These are phyloP conservation scores for Neurospora hispaniola DNA, from an alignment of 495 filamentous ascomycete genomes.

Conservation along the genomic window DNA sequence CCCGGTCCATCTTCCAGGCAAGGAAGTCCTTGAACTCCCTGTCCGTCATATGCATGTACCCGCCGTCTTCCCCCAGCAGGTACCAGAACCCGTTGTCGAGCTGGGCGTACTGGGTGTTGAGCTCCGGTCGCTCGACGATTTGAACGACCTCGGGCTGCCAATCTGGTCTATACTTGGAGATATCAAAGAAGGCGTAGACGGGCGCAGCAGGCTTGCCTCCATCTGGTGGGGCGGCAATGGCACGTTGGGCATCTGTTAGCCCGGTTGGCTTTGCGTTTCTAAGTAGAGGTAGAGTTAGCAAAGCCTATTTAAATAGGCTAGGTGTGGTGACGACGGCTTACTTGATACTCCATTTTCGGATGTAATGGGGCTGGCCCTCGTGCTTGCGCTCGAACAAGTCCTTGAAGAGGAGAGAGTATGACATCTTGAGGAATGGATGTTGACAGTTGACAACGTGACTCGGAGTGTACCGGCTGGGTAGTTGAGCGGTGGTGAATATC, in stretches of 20 bases:
- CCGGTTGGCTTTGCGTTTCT: neutral
- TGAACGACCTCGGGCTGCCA: neutral
- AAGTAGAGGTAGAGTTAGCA: neutral
- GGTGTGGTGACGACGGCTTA: neutral
- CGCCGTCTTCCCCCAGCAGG: neutral
- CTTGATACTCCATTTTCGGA: neutral
- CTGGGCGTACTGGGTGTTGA: neutral
- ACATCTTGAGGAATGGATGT: too few relatives aligned
- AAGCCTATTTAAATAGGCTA: neutral
- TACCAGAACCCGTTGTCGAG: neutral
- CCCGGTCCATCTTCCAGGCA: neutral
- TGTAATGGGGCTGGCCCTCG: neutral
- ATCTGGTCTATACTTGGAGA: neutral
- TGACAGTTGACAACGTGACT: too few relatives aligned
- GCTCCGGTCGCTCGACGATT: neutral
- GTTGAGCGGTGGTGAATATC: neutral
- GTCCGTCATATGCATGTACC: neutral
- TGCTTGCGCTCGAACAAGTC: neutral
- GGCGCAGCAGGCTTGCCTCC: neutral
- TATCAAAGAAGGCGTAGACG: neutral
- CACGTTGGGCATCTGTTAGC: neutral
- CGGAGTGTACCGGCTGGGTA: too few relatives aligned
- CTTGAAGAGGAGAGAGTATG: too few relatives aligned
- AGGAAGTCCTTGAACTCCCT: neutral
- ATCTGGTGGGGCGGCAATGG: neutral